Conservation (phyloP, 2,329 filamentous ascomycete genomes). For the Trichophyton mentagrophytes region DNA sequence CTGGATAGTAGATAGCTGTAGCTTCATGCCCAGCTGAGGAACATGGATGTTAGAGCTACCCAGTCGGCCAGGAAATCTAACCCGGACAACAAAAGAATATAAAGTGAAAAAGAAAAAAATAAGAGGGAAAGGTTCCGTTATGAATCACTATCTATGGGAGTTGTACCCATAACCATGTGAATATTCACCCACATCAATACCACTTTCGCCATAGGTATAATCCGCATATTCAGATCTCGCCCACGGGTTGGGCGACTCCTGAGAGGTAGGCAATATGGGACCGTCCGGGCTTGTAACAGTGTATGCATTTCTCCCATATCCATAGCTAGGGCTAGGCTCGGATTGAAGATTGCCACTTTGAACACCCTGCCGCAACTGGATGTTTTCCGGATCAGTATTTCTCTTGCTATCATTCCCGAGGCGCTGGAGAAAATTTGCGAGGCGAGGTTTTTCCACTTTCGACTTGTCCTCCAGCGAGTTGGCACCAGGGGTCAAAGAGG, state of each 20-base stretch:
- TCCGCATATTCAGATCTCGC: not conserved
- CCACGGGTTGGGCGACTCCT: not conserved
- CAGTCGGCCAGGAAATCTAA: not conserved
- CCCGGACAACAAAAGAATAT: not conserved
- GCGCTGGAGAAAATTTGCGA: slow-evolving; percentile 6
- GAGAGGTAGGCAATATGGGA: not conserved
- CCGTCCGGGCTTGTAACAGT: not conserved
- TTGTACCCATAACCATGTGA: slow-evolving; percentile 12
- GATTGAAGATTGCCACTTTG: not conserved
- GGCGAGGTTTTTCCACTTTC: slow-evolving; percentile 9
- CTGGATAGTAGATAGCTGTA: not conserved
- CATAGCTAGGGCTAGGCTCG: not conserved
- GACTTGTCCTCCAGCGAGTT: slow-evolving; percentile 7
- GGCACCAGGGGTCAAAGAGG: not conserved
- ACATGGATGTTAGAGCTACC: not conserved
- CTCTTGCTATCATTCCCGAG: not conserved
- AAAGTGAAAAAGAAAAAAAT: not conserved
- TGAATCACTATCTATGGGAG: not conserved
- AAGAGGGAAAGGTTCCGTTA: not conserved
- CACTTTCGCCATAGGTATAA: slow-evolving; percentile 12
- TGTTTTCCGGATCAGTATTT: not conserved
- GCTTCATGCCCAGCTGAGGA: not conserved
- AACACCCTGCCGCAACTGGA: not conserved
- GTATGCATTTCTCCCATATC: not conserved
- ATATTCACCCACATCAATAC: slow-evolving; percentile 7